Conservation (phyloP, 2,329 filamentous ascomycete genomes). For the Fusarium hainanense region DNA sequence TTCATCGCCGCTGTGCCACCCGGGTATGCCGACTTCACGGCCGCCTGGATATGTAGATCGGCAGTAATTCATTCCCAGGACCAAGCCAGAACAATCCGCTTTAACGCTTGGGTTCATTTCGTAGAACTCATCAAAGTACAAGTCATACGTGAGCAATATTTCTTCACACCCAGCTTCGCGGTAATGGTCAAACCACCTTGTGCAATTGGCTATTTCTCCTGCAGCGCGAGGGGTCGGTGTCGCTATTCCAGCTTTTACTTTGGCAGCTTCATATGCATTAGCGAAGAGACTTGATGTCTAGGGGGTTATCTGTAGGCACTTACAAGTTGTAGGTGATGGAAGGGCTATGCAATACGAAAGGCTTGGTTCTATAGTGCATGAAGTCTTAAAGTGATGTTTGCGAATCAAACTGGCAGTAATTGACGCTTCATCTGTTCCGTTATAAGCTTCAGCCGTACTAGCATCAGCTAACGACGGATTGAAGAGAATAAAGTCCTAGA, state of each 20-base stretch:
- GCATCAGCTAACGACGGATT: too few species aligned
- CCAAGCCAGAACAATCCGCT: background rate
- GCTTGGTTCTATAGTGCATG: too few species aligned
- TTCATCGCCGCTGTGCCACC: background rate
- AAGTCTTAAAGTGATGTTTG: too few species aligned
- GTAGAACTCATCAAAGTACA: background rate
- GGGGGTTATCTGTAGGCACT: too few species aligned
- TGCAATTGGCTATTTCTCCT: background rate
- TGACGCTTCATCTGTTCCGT: too few species aligned
- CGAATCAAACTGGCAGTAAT: too few species aligned
- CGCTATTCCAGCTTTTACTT: accelerated
- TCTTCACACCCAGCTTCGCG: background rate
- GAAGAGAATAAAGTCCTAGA: too few species aligned
- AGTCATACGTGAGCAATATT: background rate
- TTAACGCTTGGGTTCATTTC: background rate
- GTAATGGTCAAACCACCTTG: background rate
- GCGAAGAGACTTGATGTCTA: too few species aligned
- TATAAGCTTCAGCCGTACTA: too few species aligned
- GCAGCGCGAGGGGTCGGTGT: background rate
- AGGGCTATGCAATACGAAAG: too few species aligned
- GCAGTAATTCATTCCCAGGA: background rate
- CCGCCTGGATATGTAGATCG: background rate
- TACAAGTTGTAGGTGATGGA: too few species aligned
- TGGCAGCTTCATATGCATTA: background rate
- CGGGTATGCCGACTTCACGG: background rate